Base-by-base conservation (phyloP, 169 alveolate genomes). In the Plasmodium billcollinsi region DNA sequence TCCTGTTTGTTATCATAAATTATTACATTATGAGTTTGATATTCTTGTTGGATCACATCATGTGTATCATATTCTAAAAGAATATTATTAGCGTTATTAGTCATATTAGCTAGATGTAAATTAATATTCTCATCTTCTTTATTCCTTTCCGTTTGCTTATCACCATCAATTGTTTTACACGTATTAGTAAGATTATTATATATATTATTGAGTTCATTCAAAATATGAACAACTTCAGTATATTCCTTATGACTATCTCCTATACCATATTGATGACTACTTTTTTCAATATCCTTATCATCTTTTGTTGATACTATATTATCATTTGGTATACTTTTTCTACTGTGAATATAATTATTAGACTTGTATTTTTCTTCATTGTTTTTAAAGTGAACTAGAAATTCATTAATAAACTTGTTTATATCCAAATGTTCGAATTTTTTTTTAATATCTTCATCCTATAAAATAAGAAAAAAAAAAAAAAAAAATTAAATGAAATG, bases 361-460 rank as follows among this genome's bases (percentile, higher is more conserved):
- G 59, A 56, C 52, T 80, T 80, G 66, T 80, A 80, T 73, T 61
- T 80, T 69, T 80, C 90, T 69, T 80, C 73, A 54, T 80, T 80
- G 24, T 69, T 61, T 69, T 72, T 80, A 20, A 69, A 69, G 50
- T 80, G 90, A 29, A 49, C 24, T 80, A 80, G 67, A 50, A 80
- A 80, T 43, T 67, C 90, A 18, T 66, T 80, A 49, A 73, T 18
- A 39, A 67, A 80, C 54, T 62, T 69, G 26, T 33, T 14, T 80
- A 80, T 80, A 56, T 73, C 80, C 49, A 80, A 67, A 39, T 80
- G 58, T 80, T 80, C 90, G 65, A 80, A 80, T 69, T 80, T 66
- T 24, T 49, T 54, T 69, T 69, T 80, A 59, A 80, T 61, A 4
- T 80, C 74, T 50, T 66, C 67, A 56, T 80, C 90, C 20, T 61